Conservation (phyloP, 306 rosid genomes). For the Astragalus glycyphyllos region DNA sequence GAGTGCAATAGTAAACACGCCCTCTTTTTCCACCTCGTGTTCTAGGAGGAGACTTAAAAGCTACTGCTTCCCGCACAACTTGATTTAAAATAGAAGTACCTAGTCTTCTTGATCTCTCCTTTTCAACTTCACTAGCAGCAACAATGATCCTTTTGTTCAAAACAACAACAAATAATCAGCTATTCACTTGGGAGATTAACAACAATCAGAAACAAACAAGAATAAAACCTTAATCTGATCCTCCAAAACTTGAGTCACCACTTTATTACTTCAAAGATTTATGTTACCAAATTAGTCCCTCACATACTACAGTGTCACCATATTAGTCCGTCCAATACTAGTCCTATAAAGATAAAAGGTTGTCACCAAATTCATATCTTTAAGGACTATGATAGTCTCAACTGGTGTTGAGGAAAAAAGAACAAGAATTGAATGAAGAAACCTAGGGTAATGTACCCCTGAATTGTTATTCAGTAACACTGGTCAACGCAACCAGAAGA, state of each 20-base stretch:
- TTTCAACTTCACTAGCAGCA: constrained; percentile 89
- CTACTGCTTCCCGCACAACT: constrained; percentile 84
- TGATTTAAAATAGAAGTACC: constrained; percentile 87
- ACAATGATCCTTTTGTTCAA: constrained; percentile 70
- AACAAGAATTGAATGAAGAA: neutral
- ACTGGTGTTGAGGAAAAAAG: neutral
- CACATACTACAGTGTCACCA: too few species aligned
- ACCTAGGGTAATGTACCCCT: neutral
- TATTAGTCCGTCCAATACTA: neutral
- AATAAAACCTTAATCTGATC: constrained; percentile 11
- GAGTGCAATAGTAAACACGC: constrained; percentile 94
- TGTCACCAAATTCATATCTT: constrained; percentile 30
- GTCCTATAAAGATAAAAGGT: neutral
- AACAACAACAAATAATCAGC: constrained; percentile 47
- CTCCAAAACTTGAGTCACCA: neutral
- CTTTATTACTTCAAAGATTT: neutral
- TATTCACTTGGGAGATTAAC: constrained; percentile 29
- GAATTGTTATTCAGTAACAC: neutral
- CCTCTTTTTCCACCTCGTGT: constrained; percentile 94
- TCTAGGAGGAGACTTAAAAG: constrained; percentile 95
- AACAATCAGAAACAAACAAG: constrained; percentile 23
- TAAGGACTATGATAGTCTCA: constrained; percentile 3
- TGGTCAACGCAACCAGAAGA: neutral
- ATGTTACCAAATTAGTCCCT: neutral
- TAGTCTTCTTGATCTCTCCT: constrained; percentile 93